These are phyloP conservation scores for Xylaria polymorpha DNA, from an alignment of 2,329 filamentous ascomycete species.

Conservation along the genomic window DNA sequence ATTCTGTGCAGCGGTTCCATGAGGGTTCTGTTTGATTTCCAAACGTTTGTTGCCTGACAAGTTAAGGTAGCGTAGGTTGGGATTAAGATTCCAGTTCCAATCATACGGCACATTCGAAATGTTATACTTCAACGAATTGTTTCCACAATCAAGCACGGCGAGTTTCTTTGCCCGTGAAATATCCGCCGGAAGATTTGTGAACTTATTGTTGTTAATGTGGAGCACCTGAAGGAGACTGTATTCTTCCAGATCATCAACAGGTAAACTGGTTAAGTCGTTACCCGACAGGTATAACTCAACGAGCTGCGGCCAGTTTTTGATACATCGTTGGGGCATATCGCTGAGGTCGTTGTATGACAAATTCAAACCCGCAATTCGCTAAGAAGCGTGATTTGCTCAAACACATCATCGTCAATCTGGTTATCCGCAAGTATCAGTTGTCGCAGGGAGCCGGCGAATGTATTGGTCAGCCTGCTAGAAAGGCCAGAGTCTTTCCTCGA, in stretches of 20 bases:
- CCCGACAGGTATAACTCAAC: slow-evolving; percentile 94
- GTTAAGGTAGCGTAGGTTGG: slow-evolving; percentile 93
- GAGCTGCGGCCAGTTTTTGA: slow-evolving; percentile 89
- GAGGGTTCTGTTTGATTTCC: slow-evolving; percentile 81
- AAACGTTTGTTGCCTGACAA: slow-evolving; percentile 95
- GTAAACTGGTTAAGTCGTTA: slow-evolving; percentile 90
- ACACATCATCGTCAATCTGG: slow-evolving; percentile 91
- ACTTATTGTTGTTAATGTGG: slow-evolving; percentile 97
- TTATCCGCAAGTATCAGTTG: slow-evolving; percentile 94
- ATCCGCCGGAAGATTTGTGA: slow-evolving; percentile 94
- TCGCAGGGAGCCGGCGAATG: slow-evolving; percentile 86
- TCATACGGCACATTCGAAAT: slow-evolving; percentile 99
- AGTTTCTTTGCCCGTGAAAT: slow-evolving; percentile 94
- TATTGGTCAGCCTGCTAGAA: slow-evolving; percentile 81
- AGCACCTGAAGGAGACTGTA: slow-evolving; percentile 87
- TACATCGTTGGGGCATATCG: slow-evolving; percentile 88
- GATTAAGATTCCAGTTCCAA: slow-evolving; percentile 99
- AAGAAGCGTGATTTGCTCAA: slow-evolving; percentile 87
- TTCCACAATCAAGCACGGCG: slow-evolving; percentile 91
- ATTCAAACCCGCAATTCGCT: slow-evolving; percentile 88
- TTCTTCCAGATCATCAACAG: slow-evolving; percentile 93
- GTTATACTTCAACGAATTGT: slow-evolving; percentile 97
- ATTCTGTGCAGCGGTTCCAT: slow-evolving; percentile 65
- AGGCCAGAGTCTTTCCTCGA: slow-evolving; percentile 89
- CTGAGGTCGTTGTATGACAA: slow-evolving; percentile 94